Evolutionary conservation across 768 basidiomycete species (phyloP).

Genomic region (Leccinum barrowsii): DNA sequence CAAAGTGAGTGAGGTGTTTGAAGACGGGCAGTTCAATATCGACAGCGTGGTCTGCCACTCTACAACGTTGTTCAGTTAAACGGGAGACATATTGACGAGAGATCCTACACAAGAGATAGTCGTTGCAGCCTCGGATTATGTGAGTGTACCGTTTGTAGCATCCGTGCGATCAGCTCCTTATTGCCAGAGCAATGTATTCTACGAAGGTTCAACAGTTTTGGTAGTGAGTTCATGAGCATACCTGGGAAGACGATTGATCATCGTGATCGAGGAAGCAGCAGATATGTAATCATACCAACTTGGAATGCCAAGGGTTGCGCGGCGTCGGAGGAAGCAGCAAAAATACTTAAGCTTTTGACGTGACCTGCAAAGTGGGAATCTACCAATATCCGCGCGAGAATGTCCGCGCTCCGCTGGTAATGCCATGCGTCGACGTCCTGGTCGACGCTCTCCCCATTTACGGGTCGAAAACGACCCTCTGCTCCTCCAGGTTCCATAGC

Average conservation of each 20-base stretch:
- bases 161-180: constrained; percentile 47
- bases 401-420: constrained; percentile 62
- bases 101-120: constrained; percentile 51
- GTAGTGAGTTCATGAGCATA: constrained; percentile 68
- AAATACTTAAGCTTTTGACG: constrained; percentile 57
- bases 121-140: constrained; percentile 53
- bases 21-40: constrained; percentile 49
- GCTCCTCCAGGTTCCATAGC: constrained; percentile 23
- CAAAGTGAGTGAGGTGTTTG: constrained; percentile 56
- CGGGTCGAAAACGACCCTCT: constrained; percentile 15
- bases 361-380: constrained; percentile 56
- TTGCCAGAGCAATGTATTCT: constrained; percentile 61
- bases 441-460: constrained; percentile 9
- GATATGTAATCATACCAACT: constrained; percentile 41
- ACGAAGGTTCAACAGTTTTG: constrained; percentile 56
- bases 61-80: constrained; percentile 4
- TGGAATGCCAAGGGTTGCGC: constrained; percentile 59
- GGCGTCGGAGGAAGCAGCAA: constrained; percentile 48
- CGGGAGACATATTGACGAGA: not conserved
- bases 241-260: constrained; percentile 33
- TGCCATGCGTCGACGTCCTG: constrained; percentile 47
- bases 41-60: constrained; percentile 37
- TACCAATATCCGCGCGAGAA: constrained; percentile 62
- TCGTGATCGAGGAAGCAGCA: not conserved
- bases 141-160: constrained; percentile 51